phyloP scores from a whole-genome alignment of 768 basidiomycete genomes.

The Agaricus blazei region DNA sequence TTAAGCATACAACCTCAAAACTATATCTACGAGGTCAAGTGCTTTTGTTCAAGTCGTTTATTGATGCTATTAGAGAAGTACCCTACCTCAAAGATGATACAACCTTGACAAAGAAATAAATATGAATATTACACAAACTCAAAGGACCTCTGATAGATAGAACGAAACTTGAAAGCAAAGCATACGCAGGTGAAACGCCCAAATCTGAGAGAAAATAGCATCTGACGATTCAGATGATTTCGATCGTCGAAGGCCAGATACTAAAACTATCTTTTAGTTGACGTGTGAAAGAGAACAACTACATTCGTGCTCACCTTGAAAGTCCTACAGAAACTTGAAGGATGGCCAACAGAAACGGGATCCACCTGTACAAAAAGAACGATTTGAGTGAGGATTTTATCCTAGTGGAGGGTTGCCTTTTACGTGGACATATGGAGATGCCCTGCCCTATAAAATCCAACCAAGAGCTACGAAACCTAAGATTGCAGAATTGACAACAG shows the following conservation, averaged over 20 bases:
- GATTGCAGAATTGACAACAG: conserved; percentile 41
- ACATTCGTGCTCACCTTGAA: conserved; percentile 25
- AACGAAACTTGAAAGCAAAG: too few species aligned
- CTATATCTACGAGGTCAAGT: too few species aligned
- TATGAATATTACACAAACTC: too few species aligned
- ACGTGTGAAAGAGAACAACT: background rate
- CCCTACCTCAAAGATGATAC: too few species aligned
- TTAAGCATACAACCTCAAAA: too few species aligned
- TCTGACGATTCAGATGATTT: conserved; percentile 26
- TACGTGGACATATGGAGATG: conserved; percentile 49
- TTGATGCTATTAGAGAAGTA: too few species aligned
- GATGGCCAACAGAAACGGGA: conserved; percentile 39
- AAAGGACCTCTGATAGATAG: too few species aligned
- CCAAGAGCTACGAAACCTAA: conserved; percentile 39
- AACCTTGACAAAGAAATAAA: too few species aligned
- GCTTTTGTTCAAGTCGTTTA: too few species aligned
- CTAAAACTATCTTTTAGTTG: conserved; percentile 20
- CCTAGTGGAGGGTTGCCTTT: conserved; percentile 13
- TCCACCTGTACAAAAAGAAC: conserved; percentile 28
- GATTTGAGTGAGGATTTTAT: background rate
- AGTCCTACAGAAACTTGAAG: conserved; percentile 38
- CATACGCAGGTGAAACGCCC: too few species aligned
- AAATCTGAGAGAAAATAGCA: background rate
- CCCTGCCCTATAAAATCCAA: conserved; percentile 38
- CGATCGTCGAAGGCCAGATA: conserved; percentile 42